phyloP scores from a whole-genome alignment of 2,329 filamentous ascomycete genomes.

The Exophiala spinifera region DNA sequence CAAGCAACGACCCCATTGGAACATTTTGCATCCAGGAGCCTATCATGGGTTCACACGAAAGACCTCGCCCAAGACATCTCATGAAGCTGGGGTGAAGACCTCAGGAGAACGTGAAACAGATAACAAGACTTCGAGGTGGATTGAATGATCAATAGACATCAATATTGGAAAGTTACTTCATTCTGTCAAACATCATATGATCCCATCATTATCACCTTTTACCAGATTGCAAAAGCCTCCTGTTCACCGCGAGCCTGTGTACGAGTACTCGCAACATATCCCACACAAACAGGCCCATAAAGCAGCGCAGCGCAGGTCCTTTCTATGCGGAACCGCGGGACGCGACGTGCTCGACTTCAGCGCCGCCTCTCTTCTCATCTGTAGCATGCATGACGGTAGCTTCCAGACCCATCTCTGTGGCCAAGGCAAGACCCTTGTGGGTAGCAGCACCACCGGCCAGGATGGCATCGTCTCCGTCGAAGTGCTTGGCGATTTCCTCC shows the following conservation, averaged over 20 bases:
- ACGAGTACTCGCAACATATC: too few relatives aligned
- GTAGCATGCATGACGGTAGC: slow-evolving; percentile 16
- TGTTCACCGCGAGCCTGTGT: too few relatives aligned
- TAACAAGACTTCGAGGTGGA: too few relatives aligned
- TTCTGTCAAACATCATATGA: neutral
- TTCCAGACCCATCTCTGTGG: slow-evolving; percentile 25
- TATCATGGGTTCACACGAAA: too few relatives aligned
- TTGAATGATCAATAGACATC: neutral
- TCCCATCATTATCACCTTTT: neutral
- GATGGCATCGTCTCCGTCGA: slow-evolving; percentile 60
- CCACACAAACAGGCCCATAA: too few relatives aligned
- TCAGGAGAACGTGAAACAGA: too few relatives aligned
- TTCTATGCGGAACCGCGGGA: neutral
- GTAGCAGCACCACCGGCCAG: slow-evolving; percentile 32
- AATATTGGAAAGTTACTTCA: neutral
- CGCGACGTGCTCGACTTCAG: slow-evolving; percentile 14
- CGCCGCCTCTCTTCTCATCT: slow-evolving; percentile 22
- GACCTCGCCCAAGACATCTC: too few relatives aligned
- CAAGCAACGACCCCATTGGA: too few relatives aligned
- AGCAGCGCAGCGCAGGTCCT: too few relatives aligned
- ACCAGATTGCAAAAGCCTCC: too few relatives aligned
- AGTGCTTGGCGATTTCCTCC: slow-evolving; percentile 68
- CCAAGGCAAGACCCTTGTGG: slow-evolving; percentile 26
- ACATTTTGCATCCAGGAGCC: too few relatives aligned
- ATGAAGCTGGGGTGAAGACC: too few relatives aligned